Conservation (phyloP, 225 moss, liverwort and hornwort genomes). For the Bryum argenteum region DNA sequence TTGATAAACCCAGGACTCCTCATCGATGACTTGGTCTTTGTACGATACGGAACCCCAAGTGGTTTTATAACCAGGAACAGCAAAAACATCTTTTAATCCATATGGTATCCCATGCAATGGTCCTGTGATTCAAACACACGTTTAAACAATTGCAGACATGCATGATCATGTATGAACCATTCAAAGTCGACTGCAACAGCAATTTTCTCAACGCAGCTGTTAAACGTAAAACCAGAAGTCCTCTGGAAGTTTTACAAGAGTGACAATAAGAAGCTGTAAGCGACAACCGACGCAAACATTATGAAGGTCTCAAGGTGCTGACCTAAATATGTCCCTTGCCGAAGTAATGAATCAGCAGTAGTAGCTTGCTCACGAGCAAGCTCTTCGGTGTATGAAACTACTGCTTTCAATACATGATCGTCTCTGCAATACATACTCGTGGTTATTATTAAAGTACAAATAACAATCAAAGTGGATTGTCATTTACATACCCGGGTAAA, state of each 20-base stretch:
- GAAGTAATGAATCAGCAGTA: conserved; percentile 55
- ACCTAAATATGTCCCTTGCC: conserved; percentile 58
- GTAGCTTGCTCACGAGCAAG: conserved; percentile 62
- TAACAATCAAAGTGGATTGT: not conserved
- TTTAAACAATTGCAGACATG: not conserved
- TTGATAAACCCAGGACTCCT: conserved; percentile 70
- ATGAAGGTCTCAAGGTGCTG: too few species aligned
- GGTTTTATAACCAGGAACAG: conserved; percentile 69
- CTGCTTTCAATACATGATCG: conserved; percentile 62
- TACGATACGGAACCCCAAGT: conserved; percentile 61
- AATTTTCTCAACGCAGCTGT: too few species aligned
- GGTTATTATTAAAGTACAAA: not conserved
- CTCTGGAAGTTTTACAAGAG: too few species aligned
- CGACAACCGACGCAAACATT: too few species aligned
- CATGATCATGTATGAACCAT: too few species aligned
- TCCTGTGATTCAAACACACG: conserved; percentile 34
- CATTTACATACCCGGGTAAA: conserved; percentile 21
- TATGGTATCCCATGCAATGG: conserved; percentile 74
- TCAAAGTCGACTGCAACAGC: too few species aligned
- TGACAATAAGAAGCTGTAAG: too few species aligned
- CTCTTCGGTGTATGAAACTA: conserved; percentile 63
- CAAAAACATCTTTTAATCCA: conserved; percentile 65
- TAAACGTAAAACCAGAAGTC: too few species aligned
- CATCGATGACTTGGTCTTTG: conserved; percentile 61
- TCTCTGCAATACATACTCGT: conserved; percentile 31